Conservation (phyloP, 352 stramenopile genomes). For the Peronospora tabacina region DNA sequence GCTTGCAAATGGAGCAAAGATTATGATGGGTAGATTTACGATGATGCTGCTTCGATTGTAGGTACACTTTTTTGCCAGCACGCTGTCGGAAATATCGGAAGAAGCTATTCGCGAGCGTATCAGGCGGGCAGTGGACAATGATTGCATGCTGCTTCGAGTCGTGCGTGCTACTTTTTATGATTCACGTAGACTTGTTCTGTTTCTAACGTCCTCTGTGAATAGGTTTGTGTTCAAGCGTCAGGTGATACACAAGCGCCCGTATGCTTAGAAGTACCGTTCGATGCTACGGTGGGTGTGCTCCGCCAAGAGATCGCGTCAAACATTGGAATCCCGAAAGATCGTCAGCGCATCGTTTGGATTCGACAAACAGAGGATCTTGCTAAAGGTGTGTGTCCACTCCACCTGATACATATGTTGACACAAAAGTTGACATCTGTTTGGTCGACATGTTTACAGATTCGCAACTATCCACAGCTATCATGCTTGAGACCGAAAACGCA, state of each 20-base stretch:
- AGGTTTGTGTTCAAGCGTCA: conserved; percentile 81
- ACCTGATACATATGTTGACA: background rate
- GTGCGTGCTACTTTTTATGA: conserved; percentile 27
- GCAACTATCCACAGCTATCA: conserved; percentile 56
- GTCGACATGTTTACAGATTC: conserved; percentile 37
- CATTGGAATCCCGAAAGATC: conserved; percentile 71
- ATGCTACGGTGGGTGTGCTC: conserved; percentile 63
- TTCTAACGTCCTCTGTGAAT: conserved; percentile 7
- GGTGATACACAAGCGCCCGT: conserved; percentile 70
- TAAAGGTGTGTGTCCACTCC: conserved; percentile 38
- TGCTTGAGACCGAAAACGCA: conserved; percentile 62
- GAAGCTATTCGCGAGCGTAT: conserved; percentile 81
- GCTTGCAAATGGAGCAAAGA: background rate
- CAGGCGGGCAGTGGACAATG: conserved; percentile 73
- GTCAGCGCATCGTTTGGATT: conserved; percentile 88
- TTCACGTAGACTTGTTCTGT: background rate
- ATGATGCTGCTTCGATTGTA: conserved; percentile 12
- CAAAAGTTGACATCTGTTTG: background rate
- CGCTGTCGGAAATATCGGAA: conserved; percentile 69
- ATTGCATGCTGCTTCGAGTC: conserved; percentile 82
- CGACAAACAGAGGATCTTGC: conserved; percentile 78
- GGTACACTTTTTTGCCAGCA: conserved; percentile 84
- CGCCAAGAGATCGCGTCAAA: conserved; percentile 71
- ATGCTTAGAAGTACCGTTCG: conserved; percentile 76
- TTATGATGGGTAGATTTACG: conserved; percentile 1